Evolutionary conservation across 306 rosid species (phyloP), one percentile per base, ranked within the genome.

Genomic region (Fragaria vesca): DNA sequence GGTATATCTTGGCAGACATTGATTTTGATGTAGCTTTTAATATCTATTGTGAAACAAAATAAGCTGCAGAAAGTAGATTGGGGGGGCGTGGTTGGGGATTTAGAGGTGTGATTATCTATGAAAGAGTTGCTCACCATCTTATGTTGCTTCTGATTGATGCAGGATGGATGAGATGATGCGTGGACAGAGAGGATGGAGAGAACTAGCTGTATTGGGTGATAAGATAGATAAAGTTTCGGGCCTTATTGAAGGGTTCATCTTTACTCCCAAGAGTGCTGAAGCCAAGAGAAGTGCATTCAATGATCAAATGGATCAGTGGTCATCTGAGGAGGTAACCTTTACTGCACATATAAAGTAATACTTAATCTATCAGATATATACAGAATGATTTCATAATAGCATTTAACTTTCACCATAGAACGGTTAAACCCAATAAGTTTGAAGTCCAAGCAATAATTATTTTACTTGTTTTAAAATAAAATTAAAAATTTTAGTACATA

Each of bases 91-190:
- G 79, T 78, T 43, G 40, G 66, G 26, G 26, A 24, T 24, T 24
- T 24, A 24, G 26, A 24, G 26, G 76, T 62, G 9, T 79, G 65
- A 67, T 34, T 55, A 69, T 85, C 46, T 58, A 67, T 51, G 68
- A 51, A 79, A 82, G 71, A 54, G 50, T 30, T 80, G 18, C 77
- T 51, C 4, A 36, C 60, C 75, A 50, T 82, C 66, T 34, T 28
- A 54, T 47, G 21, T 45, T 74, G 45, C 46, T 65, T 82, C 46
- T 66, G 50, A 73, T 78, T 79, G 79, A 57, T 80, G 78, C 89
- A 95, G 99, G 88, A 92, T 95, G 97, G 99, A 93, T 87, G 97
- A 93, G 80, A 93, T 95, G 99, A 95, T 95, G 97, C 81, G 90
- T 21, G 96, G 97, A 60, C 97, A 95, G 87, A 87, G 97, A 85